Conservation (phyloP, 192 early-diverging fungal genomes). For the Coemansia asiatica region DNA sequence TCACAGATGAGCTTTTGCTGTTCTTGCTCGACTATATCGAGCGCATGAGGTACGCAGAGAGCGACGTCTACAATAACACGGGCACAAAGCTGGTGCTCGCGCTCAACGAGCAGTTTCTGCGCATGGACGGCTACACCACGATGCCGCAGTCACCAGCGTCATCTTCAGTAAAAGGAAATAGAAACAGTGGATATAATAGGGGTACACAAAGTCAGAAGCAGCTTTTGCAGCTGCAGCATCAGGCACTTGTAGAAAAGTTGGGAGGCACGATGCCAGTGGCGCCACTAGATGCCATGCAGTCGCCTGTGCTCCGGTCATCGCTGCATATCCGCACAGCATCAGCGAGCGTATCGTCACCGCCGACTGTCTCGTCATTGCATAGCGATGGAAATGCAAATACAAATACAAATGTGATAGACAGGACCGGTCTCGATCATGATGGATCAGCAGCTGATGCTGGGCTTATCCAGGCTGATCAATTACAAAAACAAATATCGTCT, state of each 20-base stretch:
- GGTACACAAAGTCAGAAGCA: background rate
- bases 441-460: background rate
- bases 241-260: background rate
- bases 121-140: slow-evolving; percentile 11
- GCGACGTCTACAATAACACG: slow-evolving; percentile 54
- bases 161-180: background rate
- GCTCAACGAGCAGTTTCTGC: slow-evolving; percentile 48
- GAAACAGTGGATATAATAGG: background rate
- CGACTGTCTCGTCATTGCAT: background rate
- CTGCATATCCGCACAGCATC: slow-evolving; percentile 3
- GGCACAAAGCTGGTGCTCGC: slow-evolving; percentile 55
- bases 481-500: background rate
- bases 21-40: slow-evolving; percentile 52
- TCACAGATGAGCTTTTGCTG: slow-evolving; percentile 33
- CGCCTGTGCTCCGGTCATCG: background rate
- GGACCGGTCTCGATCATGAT: background rate
- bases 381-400: too few species aligned
- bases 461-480: too few species aligned
- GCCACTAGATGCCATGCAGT: background rate
- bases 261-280: background rate
- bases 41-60: slow-evolving; percentile 52
- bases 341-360: background rate
- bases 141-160: slow-evolving; percentile 14
- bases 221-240: background rate
- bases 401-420: too few species aligned